Evolutionary conservation across 2,329 filamentous ascomycete species (phyloP).

Genomic region (Paramyrothecium roridum): DNA sequence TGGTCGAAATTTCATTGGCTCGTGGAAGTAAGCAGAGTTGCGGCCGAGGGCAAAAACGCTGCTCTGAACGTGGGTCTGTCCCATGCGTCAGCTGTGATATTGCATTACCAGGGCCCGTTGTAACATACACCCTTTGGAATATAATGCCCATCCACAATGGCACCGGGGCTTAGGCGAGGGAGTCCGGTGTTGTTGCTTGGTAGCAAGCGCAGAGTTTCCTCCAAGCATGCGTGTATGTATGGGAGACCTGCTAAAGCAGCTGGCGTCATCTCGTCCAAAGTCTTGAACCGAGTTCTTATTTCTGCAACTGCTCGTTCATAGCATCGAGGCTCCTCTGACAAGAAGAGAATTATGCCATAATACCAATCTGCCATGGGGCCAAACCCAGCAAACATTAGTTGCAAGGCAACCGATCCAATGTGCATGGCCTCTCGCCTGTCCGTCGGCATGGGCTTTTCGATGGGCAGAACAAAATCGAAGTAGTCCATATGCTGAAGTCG

Average conservation of each 20-base stretch:
- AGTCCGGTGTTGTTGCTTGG: neutral
- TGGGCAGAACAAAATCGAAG: neutral
- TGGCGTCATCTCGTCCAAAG: neutral
- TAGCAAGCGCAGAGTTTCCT: neutral
- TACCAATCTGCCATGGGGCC: conserved; percentile 1
- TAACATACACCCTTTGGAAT: neutral
- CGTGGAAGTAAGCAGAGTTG: neutral
- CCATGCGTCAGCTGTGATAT: too few relatives aligned
- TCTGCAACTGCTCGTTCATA: neutral
- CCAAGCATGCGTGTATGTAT: neutral
- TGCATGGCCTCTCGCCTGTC: neutral
- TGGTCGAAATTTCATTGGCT: neutral
- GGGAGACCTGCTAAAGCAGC: neutral
- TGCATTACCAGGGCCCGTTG: too few relatives aligned
- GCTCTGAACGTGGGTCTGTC: neutral
- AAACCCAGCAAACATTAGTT: neutral
- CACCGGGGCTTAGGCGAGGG: neutral
- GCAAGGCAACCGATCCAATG: neutral
- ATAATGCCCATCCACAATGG: neutral
- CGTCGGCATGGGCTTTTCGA: neutral
- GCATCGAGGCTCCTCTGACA: neutral
- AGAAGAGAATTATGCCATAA: neutral
- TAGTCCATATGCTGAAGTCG: neutral
- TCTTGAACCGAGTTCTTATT: neutral
- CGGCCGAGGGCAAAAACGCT: neutral